Evolutionary conservation across 2,329 filamentous ascomycete genomes (phyloP).

Genomic region (Epichloe uncinata): DNA sequence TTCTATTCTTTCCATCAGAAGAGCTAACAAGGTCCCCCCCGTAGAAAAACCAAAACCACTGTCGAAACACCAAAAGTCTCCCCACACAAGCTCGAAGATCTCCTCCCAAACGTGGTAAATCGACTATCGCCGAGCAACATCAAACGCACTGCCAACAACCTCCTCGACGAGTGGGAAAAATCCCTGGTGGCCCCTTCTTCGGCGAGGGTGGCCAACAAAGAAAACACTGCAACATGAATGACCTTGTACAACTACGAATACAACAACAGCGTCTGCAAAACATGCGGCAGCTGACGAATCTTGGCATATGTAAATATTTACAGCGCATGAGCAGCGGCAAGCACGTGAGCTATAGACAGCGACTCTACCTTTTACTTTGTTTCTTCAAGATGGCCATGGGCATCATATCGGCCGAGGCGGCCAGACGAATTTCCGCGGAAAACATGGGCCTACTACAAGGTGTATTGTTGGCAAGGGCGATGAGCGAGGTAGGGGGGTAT

Average conservation of each 20-base stretch:
- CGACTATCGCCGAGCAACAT: conserved; percentile 63
- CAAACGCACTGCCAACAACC: conserved; percentile 66
- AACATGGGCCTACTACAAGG: not conserved
- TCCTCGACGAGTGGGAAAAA: conserved; percentile 89
- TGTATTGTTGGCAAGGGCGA: not conserved
- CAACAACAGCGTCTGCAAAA: conserved; percentile 5
- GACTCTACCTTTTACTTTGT: not conserved
- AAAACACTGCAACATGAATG: conserved; percentile 14
- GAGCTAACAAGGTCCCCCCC: not conserved
- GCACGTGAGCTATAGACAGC: not conserved
- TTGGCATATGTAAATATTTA: not conserved
- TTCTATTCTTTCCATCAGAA: not conserved
- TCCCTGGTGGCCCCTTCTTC: conserved; percentile 18
- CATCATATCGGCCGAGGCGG: not conserved
- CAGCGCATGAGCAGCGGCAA: not conserved
- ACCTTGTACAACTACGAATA: not conserved
- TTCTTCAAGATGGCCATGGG: not conserved
- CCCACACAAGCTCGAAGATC: conserved; percentile 34
- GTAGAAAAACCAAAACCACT: conserved; percentile 21
- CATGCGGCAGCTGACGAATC: not conserved
- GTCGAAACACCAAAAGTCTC: conserved; percentile 21
- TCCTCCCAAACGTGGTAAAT: conserved; percentile 58
- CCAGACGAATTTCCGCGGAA: not conserved
- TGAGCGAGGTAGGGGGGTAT: not conserved
- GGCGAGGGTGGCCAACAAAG: conserved; percentile 14